Conservation (phyloP, 2,329 filamentous ascomycete species). For the Penicillium sp. region DNA sequence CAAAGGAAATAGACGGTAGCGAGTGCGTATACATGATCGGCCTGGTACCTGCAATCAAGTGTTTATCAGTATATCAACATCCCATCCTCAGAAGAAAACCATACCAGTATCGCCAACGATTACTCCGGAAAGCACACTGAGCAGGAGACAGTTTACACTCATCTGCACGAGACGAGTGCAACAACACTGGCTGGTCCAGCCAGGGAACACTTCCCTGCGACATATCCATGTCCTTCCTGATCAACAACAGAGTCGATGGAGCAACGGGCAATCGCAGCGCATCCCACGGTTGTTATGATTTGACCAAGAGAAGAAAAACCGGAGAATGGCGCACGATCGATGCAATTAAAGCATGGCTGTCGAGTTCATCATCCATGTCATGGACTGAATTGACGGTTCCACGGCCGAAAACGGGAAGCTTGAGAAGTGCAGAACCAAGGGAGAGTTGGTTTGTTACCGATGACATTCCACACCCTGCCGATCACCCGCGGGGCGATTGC, state of each 20-base stretch:
- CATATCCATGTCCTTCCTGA: slow-evolving; percentile 17
- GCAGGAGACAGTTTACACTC: slow-evolving; percentile 27
- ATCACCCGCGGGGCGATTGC: slow-evolving; percentile 17
- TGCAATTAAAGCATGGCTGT: no score
- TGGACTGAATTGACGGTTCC: not conserved
- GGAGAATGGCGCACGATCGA: no score
- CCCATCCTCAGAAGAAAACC: not conserved
- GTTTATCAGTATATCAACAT: slow-evolving; percentile 2
- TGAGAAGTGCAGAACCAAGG: not conserved
- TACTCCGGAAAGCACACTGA: slow-evolving; percentile 27
- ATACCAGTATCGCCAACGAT: slow-evolving; percentile 32
- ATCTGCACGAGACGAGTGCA: slow-evolving; percentile 28
- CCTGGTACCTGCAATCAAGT: slow-evolving; percentile 45
- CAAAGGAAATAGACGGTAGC: slow-evolving; percentile 51
- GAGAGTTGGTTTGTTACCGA: slow-evolving; percentile 1
- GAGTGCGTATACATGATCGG: slow-evolving; percentile 51
- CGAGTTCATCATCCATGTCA: no score
- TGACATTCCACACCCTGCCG: slow-evolving; percentile 5
- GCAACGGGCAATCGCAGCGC: not conserved
- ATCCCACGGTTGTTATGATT: slow-evolving; percentile 2
- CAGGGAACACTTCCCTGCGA: slow-evolving; percentile 20
- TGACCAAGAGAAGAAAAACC: not conserved
- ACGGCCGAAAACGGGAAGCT: not conserved
- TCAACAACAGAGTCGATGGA: slow-evolving; percentile 10
- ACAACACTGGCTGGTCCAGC: slow-evolving; percentile 29